Evolutionary conservation across 768 basidiomycete genomes (phyloP).

Genomic region (Podaxis sp.): DNA sequence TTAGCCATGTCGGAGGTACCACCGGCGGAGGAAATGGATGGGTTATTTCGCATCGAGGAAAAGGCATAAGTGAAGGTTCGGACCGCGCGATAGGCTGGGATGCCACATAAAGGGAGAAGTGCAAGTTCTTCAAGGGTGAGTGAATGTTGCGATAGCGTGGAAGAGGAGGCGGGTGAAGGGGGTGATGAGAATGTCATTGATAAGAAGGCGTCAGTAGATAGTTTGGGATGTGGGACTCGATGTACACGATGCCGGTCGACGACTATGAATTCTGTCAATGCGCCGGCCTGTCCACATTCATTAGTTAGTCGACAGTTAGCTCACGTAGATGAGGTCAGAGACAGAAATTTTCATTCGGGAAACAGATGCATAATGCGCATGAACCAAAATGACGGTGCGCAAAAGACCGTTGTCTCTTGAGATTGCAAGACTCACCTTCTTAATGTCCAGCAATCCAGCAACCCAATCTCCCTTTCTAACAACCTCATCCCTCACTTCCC

Average conservation of each 20-base stretch:
- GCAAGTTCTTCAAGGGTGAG: constrained; percentile 71
- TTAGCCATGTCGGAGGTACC: constrained; percentile 8
- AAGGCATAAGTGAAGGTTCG: constrained; percentile 60
- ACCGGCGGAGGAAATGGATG: background rate
- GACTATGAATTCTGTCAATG: constrained; percentile 85
- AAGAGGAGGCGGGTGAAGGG: constrained; percentile 23
- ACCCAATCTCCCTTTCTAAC: constrained; percentile 84
- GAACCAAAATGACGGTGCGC: constrained; percentile 4
- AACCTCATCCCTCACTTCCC: constrained; percentile 69
- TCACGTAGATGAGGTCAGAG: background rate
- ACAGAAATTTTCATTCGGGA: constrained; percentile 13
- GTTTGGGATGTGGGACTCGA: constrained; percentile 62
- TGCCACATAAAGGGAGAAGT: constrained; percentile 72
- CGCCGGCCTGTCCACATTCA: constrained; percentile 60
- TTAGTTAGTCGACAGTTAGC: background rate
- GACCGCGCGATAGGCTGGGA: constrained; percentile 82
- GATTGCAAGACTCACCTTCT: constrained; percentile 57
- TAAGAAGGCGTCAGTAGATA: background rate
- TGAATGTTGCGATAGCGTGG: constrained; percentile 16
- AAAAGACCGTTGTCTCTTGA: background rate
- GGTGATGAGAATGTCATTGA: constrained; percentile 10
- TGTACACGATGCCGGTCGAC: constrained; percentile 77
- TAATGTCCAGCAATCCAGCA: constrained; percentile 72
- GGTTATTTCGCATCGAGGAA: constrained; percentile 23
- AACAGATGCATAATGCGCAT: background rate